Evolutionary conservation across 1,284 basidiomycete genomes (phyloP).

Genomic region (Cryptococcus sp.): DNA sequence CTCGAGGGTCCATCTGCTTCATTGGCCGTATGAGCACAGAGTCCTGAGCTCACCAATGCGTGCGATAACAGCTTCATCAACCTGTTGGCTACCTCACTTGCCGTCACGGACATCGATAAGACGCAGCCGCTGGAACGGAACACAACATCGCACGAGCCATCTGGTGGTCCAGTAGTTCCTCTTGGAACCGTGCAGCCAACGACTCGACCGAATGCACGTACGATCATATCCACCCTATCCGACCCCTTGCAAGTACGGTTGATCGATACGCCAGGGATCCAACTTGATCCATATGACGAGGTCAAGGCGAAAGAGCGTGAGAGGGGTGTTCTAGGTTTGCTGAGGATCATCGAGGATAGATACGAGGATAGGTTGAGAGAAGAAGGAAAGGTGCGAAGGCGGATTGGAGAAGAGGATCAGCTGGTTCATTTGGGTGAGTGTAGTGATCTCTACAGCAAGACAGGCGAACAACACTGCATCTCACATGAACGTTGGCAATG

Average conservation of each 20-base stretch:
- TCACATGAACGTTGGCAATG: background rate
- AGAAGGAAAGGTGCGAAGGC: conserved; percentile 45
- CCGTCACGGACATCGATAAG: background rate
- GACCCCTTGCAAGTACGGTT: conserved; percentile 28
- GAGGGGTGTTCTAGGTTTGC: conserved; percentile 35
- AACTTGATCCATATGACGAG: conserved; percentile 10
- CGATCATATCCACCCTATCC: conserved; percentile 9
- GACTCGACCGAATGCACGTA: conserved; percentile 1
- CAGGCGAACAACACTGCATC: too few relatives aligned
- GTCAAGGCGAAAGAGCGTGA: conserved; percentile 24
- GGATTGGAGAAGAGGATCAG: conserved; percentile 37
- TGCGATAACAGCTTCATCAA: conserved; percentile 22
- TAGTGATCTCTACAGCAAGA: too few relatives aligned
- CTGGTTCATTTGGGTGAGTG: conserved; percentile 45
- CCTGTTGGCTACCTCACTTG: conserved; percentile 17
- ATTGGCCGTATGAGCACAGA: background rate
- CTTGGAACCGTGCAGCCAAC: too few relatives aligned
- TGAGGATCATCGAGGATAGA: conserved; percentile 42
- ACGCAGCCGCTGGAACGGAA: too few relatives aligned
- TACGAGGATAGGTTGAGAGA: conserved; percentile 42
- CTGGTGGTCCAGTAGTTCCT: too few relatives aligned
- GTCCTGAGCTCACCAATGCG: background rate
- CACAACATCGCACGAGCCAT: too few relatives aligned
- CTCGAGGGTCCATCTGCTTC: background rate
- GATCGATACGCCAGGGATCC: conserved; percentile 48